Percentiles rank a stretch among this genome's conserved stretches.
phyloP scores from a whole-genome alignment of 805 yeast genomes.

The Kazachstania psychrophila region DNA sequence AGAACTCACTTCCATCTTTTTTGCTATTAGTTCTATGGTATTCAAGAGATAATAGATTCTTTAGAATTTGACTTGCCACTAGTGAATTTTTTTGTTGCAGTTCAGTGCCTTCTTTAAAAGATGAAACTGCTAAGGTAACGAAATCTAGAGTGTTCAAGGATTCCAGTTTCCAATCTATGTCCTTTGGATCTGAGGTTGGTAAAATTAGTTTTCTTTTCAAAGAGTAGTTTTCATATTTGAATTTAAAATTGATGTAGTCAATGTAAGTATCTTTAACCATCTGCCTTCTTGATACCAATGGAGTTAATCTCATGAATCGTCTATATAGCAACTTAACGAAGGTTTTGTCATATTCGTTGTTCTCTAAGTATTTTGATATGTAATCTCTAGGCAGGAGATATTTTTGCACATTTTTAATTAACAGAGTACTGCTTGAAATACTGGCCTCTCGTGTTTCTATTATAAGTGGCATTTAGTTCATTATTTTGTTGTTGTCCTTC shows the following conservation, averaged over 20 bases:
- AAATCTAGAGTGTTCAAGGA: slow-evolving; percentile 17
- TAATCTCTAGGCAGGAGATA: neutral
- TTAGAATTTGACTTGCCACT: slow-evolving; percentile 15
- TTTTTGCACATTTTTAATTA: neutral
- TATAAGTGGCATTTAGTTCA: neutral
- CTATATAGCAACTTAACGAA: slow-evolving; percentile 14
- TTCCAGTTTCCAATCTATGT: slow-evolving; percentile 4
- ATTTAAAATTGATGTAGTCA: slow-evolving; percentile 24
- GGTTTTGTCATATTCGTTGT: slow-evolving; percentile 2
- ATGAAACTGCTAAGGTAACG: slow-evolving; percentile 16
- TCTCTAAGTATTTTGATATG: too few species aligned
- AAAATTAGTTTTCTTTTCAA: too few species aligned
- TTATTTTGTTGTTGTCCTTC: neutral
- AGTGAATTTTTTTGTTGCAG: neutral
- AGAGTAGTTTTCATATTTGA: slow-evolving; percentile 20
- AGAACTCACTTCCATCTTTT: slow-evolving; percentile 2
- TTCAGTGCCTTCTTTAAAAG: slow-evolving; percentile 8
- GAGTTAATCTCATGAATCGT: slow-evolving; percentile 21
- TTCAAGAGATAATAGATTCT: slow-evolving; percentile 24
- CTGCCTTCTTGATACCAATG: slow-evolving; percentile 20
- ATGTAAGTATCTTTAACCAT: slow-evolving; percentile 22
- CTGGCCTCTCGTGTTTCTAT: slow-evolving; percentile 1
- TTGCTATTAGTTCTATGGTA: slow-evolving; percentile 15
- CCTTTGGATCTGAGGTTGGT: too few species aligned
- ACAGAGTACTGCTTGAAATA: neutral